phyloP scores from a whole-genome alignment of 352 stramenopile species.

The Pythium plurisporium region DNA sequence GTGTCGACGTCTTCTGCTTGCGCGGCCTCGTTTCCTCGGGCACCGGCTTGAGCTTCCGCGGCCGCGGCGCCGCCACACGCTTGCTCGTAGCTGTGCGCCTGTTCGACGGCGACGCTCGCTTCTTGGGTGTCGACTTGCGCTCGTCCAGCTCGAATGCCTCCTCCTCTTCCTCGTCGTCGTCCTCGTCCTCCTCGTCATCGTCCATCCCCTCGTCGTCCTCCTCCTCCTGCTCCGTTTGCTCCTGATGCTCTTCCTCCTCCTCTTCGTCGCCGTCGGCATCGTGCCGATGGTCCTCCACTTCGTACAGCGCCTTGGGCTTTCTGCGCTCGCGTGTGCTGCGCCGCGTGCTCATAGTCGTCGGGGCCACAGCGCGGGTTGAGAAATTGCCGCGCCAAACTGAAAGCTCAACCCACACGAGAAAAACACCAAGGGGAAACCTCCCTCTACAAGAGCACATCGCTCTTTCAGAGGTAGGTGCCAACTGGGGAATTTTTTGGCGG shows the following conservation, averaged over 20 bases:
- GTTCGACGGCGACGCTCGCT: not conserved
- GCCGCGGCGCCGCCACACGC: constrained; percentile 6
- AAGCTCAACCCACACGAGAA: constrained; percentile 1
- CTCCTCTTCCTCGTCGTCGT: constrained; percentile 23
- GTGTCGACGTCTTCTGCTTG: constrained; percentile 6
- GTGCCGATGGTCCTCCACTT: constrained; percentile 52
- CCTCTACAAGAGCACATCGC: constrained; percentile 28
- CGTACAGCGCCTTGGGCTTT: constrained; percentile 66
- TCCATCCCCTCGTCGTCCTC: constrained; percentile 28
- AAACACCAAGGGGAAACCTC: constrained; percentile 35
- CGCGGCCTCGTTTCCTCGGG: constrained; percentile 21
- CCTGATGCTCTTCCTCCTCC: constrained; percentile 20
- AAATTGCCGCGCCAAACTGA: constrained; percentile 21
- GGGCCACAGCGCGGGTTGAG: constrained; percentile 13
- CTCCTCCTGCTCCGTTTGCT: constrained; percentile 18
- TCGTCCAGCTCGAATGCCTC: constrained; percentile 26
- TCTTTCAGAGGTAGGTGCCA: constrained; percentile 3
- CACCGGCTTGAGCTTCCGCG: constrained; percentile 35
- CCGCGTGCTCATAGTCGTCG: constrained; percentile 33
- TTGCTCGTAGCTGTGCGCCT: constrained; percentile 7
- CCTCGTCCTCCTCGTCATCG: constrained; percentile 20
- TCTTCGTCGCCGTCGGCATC: constrained; percentile 13
- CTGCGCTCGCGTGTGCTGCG: constrained; percentile 60
- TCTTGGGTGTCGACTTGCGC: constrained; percentile 15
- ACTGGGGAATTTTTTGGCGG: constrained; percentile 15